Conservation (phyloP, 2,329 filamentous ascomycete genomes). For the Xylariaceae sp. region DNA sequence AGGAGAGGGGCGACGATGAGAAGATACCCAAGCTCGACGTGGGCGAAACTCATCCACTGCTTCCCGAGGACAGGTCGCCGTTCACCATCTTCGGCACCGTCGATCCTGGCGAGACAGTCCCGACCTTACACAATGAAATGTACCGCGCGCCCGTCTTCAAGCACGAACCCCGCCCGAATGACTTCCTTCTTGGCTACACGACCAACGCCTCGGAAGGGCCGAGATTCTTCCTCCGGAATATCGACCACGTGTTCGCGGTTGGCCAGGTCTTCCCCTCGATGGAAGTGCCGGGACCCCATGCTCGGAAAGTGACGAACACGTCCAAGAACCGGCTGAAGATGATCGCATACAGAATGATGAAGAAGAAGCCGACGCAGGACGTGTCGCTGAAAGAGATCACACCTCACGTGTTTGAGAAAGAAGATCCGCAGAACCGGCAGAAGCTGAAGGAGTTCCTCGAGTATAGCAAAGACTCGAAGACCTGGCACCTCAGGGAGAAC, state of each 20-base stretch:
- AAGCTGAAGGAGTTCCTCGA: conserved; percentile 95
- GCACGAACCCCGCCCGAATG: conserved; percentile 69
- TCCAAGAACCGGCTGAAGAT: conserved; percentile 95
- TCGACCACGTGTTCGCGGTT: conserved; percentile 85
- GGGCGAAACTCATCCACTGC: conserved; percentile 79
- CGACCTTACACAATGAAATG: conserved; percentile 91
- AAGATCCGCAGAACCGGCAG: conserved; percentile 90
- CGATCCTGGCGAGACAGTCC: conserved; percentile 81
- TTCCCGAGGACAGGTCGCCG: conserved; percentile 91
- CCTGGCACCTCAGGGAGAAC: conserved; percentile 72
- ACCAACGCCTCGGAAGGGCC: conserved; percentile 74
- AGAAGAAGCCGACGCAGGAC: conserved; percentile 63
- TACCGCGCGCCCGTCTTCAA: conserved; percentile 91
- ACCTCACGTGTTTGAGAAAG: conserved; percentile 85
- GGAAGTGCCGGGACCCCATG: conserved; percentile 89
- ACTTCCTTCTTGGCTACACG: conserved; percentile 82
- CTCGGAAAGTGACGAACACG: conserved; percentile 92
- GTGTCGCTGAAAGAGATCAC: conserved; percentile 81
- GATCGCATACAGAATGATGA: conserved; percentile 84
- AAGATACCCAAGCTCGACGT: conserved; percentile 75
- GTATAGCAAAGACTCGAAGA: conserved; percentile 82
- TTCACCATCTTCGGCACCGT: conserved; percentile 95
- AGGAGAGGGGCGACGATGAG: conserved; percentile 68
- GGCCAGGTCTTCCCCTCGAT: conserved; percentile 90
- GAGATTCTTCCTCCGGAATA: conserved; percentile 76